Evolutionary conservation across 768 basidiomycete species (phyloP).

Genomic region (Tulasnella calospora): DNA sequence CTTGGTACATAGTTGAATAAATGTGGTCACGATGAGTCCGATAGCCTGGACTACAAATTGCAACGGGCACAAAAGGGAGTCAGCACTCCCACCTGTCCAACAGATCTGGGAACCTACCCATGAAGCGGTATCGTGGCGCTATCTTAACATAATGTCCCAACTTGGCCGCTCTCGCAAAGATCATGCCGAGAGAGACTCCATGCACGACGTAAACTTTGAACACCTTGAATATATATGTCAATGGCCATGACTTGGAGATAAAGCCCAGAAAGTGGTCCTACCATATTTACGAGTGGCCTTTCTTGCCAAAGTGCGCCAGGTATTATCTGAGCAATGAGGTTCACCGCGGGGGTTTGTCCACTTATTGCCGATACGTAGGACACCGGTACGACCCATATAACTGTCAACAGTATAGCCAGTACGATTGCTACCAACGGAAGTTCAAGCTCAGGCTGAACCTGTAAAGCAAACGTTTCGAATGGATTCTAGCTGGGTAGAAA

Average conservation of each 20-base stretch:
- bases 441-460: conserved; percentile 55
- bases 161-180: conserved; percentile 38
- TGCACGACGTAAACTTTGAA: conserved; percentile 41
- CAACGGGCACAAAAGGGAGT: not conserved
- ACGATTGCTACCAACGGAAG: conserved; percentile 42
- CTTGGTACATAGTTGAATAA: conserved; percentile 42
- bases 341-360: conserved; percentile 40
- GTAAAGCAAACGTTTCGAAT: not conserved
- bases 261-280: too few relatives aligned
- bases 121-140: conserved; percentile 43
- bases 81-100: not conserved
- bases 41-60: conserved; percentile 37
- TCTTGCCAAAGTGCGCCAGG: conserved; percentile 44
- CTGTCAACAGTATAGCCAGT: conserved; percentile 37
- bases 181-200: conserved; percentile 33
- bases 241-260: too few relatives aligned
- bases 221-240: conserved; percentile 17
- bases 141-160: conserved; percentile 49
- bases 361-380: conserved; percentile 46
- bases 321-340: conserved; percentile 43
- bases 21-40: conserved; percentile 35
- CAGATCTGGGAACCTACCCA: not conserved
- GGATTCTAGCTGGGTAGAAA: not conserved
- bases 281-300: conserved; percentile 44
- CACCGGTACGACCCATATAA: conserved; percentile 43